These are phyloP conservation scores for Piloderma croceum DNA, from an alignment of 768 basidiomycete species.

Conservation along the genomic window DNA sequence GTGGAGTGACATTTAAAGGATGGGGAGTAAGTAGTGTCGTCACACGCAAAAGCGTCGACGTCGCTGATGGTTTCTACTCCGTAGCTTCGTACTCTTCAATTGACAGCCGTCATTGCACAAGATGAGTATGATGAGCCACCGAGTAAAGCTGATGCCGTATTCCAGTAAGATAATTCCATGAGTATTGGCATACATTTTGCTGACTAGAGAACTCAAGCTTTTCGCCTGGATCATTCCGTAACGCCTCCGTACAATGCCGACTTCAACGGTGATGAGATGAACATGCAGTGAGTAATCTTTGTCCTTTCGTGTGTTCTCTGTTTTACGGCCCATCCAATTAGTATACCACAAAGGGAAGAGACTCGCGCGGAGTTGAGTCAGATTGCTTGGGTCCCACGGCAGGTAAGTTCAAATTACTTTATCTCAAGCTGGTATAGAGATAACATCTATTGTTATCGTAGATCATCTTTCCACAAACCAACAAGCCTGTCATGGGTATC, in stretches of 20 bases:
- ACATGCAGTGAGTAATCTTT: conserved; percentile 87
- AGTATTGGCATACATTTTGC: not conserved
- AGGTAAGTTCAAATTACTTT: conserved; percentile 43
- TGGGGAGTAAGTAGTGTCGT: conserved; percentile 82
- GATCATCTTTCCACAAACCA: conserved; percentile 79
- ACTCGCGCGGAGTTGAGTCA: conserved; percentile 97
- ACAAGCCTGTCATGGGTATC: conserved; percentile 80
- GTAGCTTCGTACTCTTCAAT: conserved; percentile 89
- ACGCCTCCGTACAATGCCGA: conserved; percentile 99
- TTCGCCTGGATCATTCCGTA: conserved; percentile 97
- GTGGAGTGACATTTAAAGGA: conserved; percentile 97
- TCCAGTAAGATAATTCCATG: conserved; percentile 66
- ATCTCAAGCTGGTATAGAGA: not conserved
- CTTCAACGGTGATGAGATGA: conserved; percentile 99
- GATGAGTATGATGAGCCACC: conserved; percentile 99
- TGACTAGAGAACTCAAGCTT: conserved; percentile 50
- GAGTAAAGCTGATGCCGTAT: conserved; percentile 95
- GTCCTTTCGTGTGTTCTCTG: not conserved
- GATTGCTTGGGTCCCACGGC: conserved; percentile 97
- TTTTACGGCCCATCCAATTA: conserved; percentile 27
- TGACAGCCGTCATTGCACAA: conserved; percentile 98
- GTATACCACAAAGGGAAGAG: conserved; percentile 96
- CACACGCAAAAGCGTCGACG: no score
- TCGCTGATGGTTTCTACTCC: no score
- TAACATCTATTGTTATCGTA: conserved; percentile 19